These are phyloP conservation scores for Nidularia sp. DNA, from an alignment of 768 basidiomycete species.

Conservation along the genomic window DNA sequence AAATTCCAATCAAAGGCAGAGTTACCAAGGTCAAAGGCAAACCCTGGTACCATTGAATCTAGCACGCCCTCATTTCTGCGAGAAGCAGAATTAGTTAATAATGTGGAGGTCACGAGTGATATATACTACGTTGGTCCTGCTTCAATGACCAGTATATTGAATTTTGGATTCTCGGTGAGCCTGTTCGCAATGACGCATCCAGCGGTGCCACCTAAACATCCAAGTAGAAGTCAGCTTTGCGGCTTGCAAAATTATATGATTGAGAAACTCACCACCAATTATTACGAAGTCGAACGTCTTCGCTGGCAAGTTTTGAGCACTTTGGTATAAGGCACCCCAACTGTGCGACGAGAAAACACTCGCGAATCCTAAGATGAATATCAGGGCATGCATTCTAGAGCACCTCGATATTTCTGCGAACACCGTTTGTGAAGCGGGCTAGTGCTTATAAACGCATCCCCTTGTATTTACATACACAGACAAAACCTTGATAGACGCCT, in stretches of 20 bases:
- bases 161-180: slow-evolving; percentile 17
- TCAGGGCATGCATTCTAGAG: no score
- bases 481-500: no score
- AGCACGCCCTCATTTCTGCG: slow-evolving; percentile 13
- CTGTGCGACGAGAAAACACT: no score
- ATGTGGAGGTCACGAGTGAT: not conserved
- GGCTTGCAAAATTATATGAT: not conserved
- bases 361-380: no score
- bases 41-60: slow-evolving; percentile 11
- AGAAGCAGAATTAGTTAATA: not conserved
- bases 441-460: no score
- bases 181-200: slow-evolving; percentile 24
- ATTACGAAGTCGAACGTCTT: slow-evolving; percentile 14
- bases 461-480: no score
- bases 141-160: slow-evolving; percentile 23
- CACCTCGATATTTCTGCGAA: no score
- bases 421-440: no score
- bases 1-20: slow-evolving; percentile 27
- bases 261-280: slow-evolving; percentile 13
- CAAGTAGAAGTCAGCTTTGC: not conserved
- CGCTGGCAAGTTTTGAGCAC: slow-evolving; percentile 1
- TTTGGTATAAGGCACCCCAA: not conserved
- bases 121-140: slow-evolving; percentile 20
- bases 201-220: slow-evolving; percentile 17
- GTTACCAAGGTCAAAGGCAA: not conserved